These are phyloP conservation scores for Cyclostephanos invisitatus DNA, from an alignment of 108 stramenopile species.

Conservation along the genomic window DNA sequence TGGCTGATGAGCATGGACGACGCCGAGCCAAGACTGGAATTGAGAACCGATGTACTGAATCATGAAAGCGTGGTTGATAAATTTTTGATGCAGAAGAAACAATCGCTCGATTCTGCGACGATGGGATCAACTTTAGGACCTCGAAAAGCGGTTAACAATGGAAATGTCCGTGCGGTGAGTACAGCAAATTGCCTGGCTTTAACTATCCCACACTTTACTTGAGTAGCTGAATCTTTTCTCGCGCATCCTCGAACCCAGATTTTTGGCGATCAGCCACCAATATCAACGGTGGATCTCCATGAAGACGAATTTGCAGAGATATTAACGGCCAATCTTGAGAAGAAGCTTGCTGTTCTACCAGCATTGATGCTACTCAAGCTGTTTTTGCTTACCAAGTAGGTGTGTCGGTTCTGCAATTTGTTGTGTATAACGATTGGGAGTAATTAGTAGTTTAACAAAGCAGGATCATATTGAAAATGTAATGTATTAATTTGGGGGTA, in stretches of 20 bases:
- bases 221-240: background rate
- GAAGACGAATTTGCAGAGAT: conserved; percentile 50
- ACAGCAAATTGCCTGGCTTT: background rate
- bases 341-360: conserved; percentile 43
- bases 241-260: background rate
- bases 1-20: conserved; percentile 31
- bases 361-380: conserved; percentile 49
- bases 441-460: no score
- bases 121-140: conserved; percentile 60
- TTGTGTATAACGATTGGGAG: no score
- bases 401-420: background rate
- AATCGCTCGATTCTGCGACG: conserved; percentile 18
- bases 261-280: conserved; percentile 46
- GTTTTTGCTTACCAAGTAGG: conserved; percentile 41
- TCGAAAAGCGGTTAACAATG: conserved; percentile 59
- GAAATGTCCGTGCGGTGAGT: conserved; percentile 67
- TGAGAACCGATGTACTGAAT: conserved; percentile 22
- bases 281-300: conserved; percentile 36
- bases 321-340: conserved; percentile 34
- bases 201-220: background rate
- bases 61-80: conserved; percentile 61
- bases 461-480: no score
- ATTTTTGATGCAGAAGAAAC: conserved; percentile 48
- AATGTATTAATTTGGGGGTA: no score
- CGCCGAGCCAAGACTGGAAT: conserved; percentile 28